Evolutionary conservation across 139 green algal genomes (phyloP).

Genomic region (Pseudopediastrum boryanum): DNA sequence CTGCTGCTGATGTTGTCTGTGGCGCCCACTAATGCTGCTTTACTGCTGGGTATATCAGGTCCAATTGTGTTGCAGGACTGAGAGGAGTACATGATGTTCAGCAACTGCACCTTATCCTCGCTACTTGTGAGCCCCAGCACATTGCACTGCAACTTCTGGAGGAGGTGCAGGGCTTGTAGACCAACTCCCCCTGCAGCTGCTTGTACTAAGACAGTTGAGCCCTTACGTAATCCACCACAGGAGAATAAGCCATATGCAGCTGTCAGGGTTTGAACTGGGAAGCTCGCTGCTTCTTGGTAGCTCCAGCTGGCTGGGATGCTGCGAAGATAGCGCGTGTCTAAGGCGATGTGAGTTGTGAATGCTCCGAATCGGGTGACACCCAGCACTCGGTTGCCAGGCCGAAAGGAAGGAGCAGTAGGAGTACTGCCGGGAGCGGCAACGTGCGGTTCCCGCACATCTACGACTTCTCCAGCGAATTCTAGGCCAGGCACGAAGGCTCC

Average conservation of each 20-base stretch:
- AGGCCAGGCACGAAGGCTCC: slow-evolving; percentile 46
- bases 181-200: slow-evolving; percentile 51
- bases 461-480: slow-evolving; percentile 44
- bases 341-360: slow-evolving; percentile 36
- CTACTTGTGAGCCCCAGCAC: slow-evolving; percentile 46
- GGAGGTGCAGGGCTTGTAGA: slow-evolving; percentile 41
- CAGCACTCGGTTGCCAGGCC: slow-evolving; percentile 43
- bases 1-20: slow-evolving; percentile 20
- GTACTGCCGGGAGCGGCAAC: neutral
- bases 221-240: slow-evolving; percentile 37
- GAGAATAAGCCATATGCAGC: slow-evolving; percentile 44
- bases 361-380: slow-evolving; percentile 50
- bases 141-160: slow-evolving; percentile 13
- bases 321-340: slow-evolving; percentile 27
- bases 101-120: slow-evolving; percentile 30
- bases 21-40: neutral
- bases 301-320: slow-evolving; percentile 40
- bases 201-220: slow-evolving; percentile 52
- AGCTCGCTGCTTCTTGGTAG: slow-evolving; percentile 41
- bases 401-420: neutral
- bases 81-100: neutral
- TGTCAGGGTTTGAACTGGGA: slow-evolving; percentile 50
- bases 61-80: too few species aligned
- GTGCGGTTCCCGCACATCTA: neutral
- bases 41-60: neutral